Base-by-base conservation (phyloP, 345 rosid genomes). In the Populus pruinosa region DNA sequence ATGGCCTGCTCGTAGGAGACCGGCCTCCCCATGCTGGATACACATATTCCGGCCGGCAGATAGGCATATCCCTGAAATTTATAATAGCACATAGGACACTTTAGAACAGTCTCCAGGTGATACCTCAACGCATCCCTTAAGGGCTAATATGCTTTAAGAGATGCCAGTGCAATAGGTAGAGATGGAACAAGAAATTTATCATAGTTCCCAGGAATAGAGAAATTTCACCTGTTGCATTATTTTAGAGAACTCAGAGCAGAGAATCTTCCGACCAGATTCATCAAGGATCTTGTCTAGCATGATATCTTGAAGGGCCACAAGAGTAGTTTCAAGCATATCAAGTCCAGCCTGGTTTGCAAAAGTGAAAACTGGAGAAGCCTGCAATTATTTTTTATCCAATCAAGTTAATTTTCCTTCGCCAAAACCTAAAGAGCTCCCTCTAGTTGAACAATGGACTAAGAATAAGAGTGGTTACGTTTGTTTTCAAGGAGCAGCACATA, bases 281-380 rank as follows among this genome's bases (percentile, higher is more conserved):
- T 93, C 91, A 0, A 93, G 89, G 56, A 90, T 91, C 89, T 92
- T 93, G 86, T 95, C 98, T 20, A 95, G 89, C 89, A 85, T 90
- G 38, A 95, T 91, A 83, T 93, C 99, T 82, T 95, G 99, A 81
- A 93, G 98, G 53, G 97, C 90, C 39, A 95, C 89, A 10, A 95
- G 88, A 9, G 98, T 94, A 61, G 99, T 96, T 89, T 96, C 99
- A 29, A 96, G 89, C 99, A 96, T 94, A 90, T 96, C 98, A 35
- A 96, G 92, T 64, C 99, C 97, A 61, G 97, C 98, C 77, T 96
- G 99, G 82, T 96, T 96, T 27, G 97, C 89, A 1, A 91, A 93
- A 50, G 90, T 91, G 80, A 90, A 95, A 67, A 90, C 86, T 0
- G 97, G 94, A 67, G 92, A 93, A 41, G 90, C 97, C 98, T 91